Conservation (phyloP, 768 basidiomycete species). For the Kwoniella pini region DNA sequence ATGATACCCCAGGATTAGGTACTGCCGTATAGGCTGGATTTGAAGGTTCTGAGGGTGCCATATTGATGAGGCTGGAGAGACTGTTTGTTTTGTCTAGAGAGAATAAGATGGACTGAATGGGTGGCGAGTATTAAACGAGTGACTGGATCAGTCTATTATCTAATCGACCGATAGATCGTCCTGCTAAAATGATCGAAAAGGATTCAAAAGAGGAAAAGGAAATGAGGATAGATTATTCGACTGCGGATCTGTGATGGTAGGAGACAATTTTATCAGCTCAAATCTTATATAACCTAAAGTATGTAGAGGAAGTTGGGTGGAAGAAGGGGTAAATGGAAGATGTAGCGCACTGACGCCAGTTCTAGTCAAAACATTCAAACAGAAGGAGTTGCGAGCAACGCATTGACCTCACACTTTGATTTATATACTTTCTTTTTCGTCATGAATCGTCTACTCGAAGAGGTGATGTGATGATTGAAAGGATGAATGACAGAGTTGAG, state of each 20-base stretch:
- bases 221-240: not conserved
- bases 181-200: not conserved
- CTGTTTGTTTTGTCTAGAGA: not conserved
- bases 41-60: conserved; percentile 9
- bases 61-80: not conserved
- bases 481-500: not conserved
- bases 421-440: not conserved
- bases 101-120: conserved; percentile 3
- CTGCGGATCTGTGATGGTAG: conserved; percentile 2
- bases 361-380: not conserved
- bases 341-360: not conserved
- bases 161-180: conserved; percentile 9
- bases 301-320: not conserved
- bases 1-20: conserved; percentile 7
- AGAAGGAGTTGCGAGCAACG: not conserved
- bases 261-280: not conserved
- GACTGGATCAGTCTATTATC: conserved; percentile 4
- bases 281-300: not conserved
- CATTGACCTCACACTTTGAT: not conserved
- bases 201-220: not conserved
- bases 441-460: too few relatives aligned
- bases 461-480: too few relatives aligned
- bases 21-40: conserved; percentile 15
- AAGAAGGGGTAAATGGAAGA: not conserved
- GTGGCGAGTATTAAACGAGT: not conserved